Percentiles rank a stretch among this genome's conserved stretches.
Conservation (phyloP, 2,329 filamentous ascomycete species). For the Stemphylium vesicarium region DNA sequence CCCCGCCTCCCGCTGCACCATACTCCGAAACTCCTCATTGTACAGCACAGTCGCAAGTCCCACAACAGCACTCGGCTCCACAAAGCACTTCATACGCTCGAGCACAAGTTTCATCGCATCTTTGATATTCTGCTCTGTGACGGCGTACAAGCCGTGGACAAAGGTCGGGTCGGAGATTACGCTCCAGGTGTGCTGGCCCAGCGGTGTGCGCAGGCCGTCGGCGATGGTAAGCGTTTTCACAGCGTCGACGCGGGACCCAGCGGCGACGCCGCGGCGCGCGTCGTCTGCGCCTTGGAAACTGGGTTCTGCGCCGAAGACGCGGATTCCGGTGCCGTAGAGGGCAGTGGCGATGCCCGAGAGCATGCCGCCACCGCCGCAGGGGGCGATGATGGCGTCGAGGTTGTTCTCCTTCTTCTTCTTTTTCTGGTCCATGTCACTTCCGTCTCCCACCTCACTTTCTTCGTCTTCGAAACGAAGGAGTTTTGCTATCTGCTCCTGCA, state of each 20-base stretch:
- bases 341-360: constrained; percentile 82
- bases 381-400: constrained; percentile 70
- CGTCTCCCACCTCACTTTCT: too few relatives aligned
- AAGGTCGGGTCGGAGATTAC: constrained; percentile 76
- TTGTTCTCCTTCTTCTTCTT: constrained; percentile 23
- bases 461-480: constrained; percentile 49
- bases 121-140: constrained; percentile 82
- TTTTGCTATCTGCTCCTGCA: constrained; percentile 73
- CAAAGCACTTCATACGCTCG: constrained; percentile 87
- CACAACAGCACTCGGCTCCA: constrained; percentile 90
- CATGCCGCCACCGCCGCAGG: constrained; percentile 88
- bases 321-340: constrained; percentile 71
- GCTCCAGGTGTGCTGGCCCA: constrained; percentile 77
- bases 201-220: constrained; percentile 84
- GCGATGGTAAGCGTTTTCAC: constrained; percentile 84
- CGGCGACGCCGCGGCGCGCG: constrained; percentile 71
- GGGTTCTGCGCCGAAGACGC: constrained; percentile 88
- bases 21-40: constrained; percentile 75
- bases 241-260: constrained; percentile 66
- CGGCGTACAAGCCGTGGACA: constrained; percentile 73
- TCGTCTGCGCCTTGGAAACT: constrained; percentile 84
- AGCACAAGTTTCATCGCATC: constrained; percentile 77
- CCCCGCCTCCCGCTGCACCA: constrained; percentile 74
- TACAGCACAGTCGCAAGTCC: constrained; percentile 81
- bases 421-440: too few relatives aligned